phyloP scores from a whole-genome alignment of 352 stramenopile genomes.

The Peronospora belbahrii region DNA sequence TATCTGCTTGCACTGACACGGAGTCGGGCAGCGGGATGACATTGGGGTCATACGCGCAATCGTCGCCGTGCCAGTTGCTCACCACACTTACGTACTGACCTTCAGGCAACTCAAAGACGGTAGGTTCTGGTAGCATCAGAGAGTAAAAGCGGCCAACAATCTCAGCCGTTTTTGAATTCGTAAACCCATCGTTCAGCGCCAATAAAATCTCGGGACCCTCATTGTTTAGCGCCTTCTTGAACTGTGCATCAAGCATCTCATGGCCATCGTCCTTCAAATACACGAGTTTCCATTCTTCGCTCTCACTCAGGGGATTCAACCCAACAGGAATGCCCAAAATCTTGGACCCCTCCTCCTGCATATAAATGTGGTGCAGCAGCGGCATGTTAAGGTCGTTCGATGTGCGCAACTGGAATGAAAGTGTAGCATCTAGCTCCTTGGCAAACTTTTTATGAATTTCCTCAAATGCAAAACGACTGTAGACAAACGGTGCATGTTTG shows the following conservation, averaged over 20 bases:
- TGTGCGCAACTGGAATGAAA: slow-evolving; percentile 56
- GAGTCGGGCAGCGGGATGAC: slow-evolving; percentile 34
- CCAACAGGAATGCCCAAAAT: slow-evolving; percentile 51
- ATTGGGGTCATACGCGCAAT: slow-evolving; percentile 52
- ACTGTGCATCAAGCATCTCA: slow-evolving; percentile 22
- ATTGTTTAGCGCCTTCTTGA: slow-evolving; percentile 38
- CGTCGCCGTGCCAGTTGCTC: slow-evolving; percentile 67
- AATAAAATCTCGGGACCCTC: slow-evolving; percentile 50
- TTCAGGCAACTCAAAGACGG: slow-evolving; percentile 54
- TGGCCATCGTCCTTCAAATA: slow-evolving; percentile 53
- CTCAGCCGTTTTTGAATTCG: slow-evolving; percentile 34
- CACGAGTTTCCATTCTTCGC: slow-evolving; percentile 74
- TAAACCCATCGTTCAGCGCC: slow-evolving; percentile 81
- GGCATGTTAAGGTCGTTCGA: slow-evolving; percentile 74
- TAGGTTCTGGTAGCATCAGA: slow-evolving; percentile 41
- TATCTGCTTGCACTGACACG: slow-evolving; percentile 18
- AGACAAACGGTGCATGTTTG: slow-evolving; percentile 81
- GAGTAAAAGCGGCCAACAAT: slow-evolving; percentile 55
- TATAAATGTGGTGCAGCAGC: slow-evolving; percentile 80
- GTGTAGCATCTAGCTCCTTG: slow-evolving; percentile 41
- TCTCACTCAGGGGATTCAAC: slow-evolving; percentile 63
- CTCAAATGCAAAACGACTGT: slow-evolving; percentile 63
- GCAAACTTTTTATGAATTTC: slow-evolving; percentile 69
- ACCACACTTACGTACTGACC: slow-evolving; percentile 37
- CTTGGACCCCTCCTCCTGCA: slow-evolving; percentile 66